Base-by-base conservation (phyloP, 371 early-diverging fungal species). In the Mortierella sp. region DNA sequence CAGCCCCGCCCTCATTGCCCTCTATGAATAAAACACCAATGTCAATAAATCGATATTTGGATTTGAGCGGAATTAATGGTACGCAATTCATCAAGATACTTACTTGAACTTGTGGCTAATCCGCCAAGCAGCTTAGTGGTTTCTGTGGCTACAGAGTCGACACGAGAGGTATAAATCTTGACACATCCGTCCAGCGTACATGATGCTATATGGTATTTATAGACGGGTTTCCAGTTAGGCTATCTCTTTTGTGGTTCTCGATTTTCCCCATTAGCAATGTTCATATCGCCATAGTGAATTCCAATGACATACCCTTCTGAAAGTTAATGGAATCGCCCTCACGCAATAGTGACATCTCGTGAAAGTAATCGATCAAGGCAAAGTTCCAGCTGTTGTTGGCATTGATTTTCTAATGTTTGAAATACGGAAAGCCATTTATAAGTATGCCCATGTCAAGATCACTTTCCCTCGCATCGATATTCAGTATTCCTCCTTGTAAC, bases 301-400 rank as follows among this genome's bases (percentile, higher is more conserved):
- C n/a, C 3, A n/a, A 47, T 22, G 0, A 8, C 35, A 35, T 70
- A 75, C 80, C 80, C 75, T 96, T 98, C 83, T 99, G 98, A 83
- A 99, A 99, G 86, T 99, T 99, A 84, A 99, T 98, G 6, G 94
- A 92, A 84, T 96, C 96, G 7, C 97, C 98, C 59, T 98, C 99
- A 35, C 94, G 90, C 63, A 99, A 86, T 42, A 96, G 88, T 1
- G 93, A 93, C 95, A 99, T 92, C 83, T 99, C 96, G 78, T 95
- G 92, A 83, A 99, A 99, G 81, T 98, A 98, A 83, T 99, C 98
- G 72, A 99, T 99, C 37, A 99, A 88, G 9, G 96, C 97, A 79
- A 99, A 92, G 79, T 96, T 95, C 99, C 99, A 99, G 55, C 95
- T 96, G 85, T 99, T 99, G 73, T 91, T 91, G 3, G 94, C 91